Conservation (phyloP, 352 stramenopile species). For the Phytophthora europaea region DNA sequence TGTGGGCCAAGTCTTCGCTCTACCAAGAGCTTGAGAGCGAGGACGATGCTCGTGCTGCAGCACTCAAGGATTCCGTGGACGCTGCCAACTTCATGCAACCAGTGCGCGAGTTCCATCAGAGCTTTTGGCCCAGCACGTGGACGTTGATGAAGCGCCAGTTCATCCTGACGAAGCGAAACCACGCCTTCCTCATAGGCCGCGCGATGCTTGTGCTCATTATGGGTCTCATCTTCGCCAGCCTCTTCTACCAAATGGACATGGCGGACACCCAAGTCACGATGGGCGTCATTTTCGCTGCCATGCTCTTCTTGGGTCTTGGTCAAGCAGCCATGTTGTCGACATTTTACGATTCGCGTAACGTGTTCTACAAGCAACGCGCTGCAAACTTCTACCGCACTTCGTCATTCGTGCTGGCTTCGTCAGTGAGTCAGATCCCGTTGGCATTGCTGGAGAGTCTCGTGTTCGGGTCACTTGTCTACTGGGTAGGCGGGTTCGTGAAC, state of each 20-base stretch:
- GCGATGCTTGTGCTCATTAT: conserved; percentile 64
- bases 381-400: conserved; percentile 90
- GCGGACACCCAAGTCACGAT: conserved; percentile 68
- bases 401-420: conserved; percentile 79
- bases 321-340: conserved; percentile 82
- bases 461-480: conserved; percentile 92
- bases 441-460: conserved; percentile 77
- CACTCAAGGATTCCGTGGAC: conserved; percentile 38
- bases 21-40: conserved; percentile 41
- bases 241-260: conserved; percentile 67
- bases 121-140: conserved; percentile 51
- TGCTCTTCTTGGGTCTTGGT: conserved; percentile 87
- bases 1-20: conserved; percentile 49
- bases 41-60: conserved; percentile 9
- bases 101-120: conserved; percentile 56
- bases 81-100: conserved; percentile 58
- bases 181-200: conserved; percentile 57
- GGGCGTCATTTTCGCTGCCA: conserved; percentile 85
- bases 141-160: conserved; percentile 75
- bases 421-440: conserved; percentile 65
- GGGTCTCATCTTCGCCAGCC: conserved; percentile 55
- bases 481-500: conserved; percentile 77
- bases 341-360: conserved; percentile 72
- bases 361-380: conserved; percentile 92
- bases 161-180: conserved; percentile 73